These are phyloP conservation scores for Camelina hispida DNA, from an alignment of 345 rosid genomes.

Conservation along the genomic window DNA sequence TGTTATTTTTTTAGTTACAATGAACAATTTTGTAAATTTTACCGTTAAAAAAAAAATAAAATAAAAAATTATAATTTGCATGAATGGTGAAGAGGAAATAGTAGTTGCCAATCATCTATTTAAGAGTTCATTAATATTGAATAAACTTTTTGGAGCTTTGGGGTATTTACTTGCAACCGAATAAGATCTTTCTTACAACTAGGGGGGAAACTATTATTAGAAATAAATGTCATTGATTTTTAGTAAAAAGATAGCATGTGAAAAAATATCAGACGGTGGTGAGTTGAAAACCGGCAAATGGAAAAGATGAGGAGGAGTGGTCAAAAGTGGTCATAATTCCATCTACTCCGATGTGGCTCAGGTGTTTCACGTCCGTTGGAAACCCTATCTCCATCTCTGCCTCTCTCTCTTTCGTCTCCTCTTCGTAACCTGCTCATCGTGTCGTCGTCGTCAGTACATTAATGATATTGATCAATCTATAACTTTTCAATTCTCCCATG, in stretches of 20 bases:
- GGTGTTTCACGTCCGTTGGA: conserved; percentile 88
- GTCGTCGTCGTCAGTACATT: not conserved
- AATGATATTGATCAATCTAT: not conserved
- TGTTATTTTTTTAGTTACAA: too few relatives aligned
- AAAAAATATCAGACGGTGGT: conserved; percentile 27
- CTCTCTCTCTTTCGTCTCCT: conserved; percentile 59
- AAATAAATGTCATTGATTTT: conserved; percentile 3
- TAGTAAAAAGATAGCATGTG: not conserved
- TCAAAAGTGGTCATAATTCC: conserved; percentile 50
- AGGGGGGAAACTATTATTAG: conserved; percentile 28
- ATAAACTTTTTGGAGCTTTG: not conserved
- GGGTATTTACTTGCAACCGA: conserved; percentile 11
- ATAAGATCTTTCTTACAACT: not conserved
- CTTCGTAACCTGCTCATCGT: conserved; percentile 57
- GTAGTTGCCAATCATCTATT: too few relatives aligned
- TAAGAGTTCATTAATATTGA: too few relatives aligned
- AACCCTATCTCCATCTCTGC: conserved; percentile 65
- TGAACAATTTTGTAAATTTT: too few relatives aligned
- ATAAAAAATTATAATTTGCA: too few relatives aligned
- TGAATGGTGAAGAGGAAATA: too few relatives aligned
- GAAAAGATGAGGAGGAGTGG: conserved; percentile 30
- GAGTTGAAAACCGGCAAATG: conserved; percentile 32
- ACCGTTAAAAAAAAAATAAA: too few relatives aligned
- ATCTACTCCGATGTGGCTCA: conserved; percentile 81
- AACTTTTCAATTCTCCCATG: not conserved